Evolutionary conservation across 306 rosid species (phyloP).

Genomic region (Biancaea sappan): DNA sequence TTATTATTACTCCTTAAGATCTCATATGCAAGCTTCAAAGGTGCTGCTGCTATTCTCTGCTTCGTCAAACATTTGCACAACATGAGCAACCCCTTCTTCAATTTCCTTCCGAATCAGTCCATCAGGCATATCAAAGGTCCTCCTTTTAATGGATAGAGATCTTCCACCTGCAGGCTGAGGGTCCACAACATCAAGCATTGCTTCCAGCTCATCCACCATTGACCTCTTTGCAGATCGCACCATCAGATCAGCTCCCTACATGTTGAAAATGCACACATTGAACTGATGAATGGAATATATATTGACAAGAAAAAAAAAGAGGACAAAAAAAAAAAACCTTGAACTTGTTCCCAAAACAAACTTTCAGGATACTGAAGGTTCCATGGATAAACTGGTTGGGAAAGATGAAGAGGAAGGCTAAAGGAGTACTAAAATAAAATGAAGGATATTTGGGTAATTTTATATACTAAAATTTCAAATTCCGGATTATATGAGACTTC

Average conservation of each 20-base stretch:
- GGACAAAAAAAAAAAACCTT: too few species aligned
- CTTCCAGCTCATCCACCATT: conserved; percentile 73
- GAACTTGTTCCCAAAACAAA: too few species aligned
- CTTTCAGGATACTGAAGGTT: too few species aligned
- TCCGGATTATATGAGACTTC: too few species aligned
- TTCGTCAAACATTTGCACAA: conserved; percentile 56
- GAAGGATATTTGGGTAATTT: too few species aligned
- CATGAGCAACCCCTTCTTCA: conserved; percentile 68
- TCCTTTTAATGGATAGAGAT: conserved; percentile 59
- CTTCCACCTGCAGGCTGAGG: conserved; percentile 62
- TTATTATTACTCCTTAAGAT: neutral
- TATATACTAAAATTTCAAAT: too few species aligned
- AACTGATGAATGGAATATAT: too few species aligned
- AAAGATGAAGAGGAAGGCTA: too few species aligned
- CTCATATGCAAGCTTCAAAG: neutral
- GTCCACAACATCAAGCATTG: conserved; percentile 72
- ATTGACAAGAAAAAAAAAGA: too few species aligned
- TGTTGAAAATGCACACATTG: neutral
- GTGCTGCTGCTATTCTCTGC: conserved; percentile 41
- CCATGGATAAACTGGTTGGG: too few species aligned
- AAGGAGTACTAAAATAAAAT: too few species aligned
- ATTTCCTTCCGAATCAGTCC: conserved; percentile 58
- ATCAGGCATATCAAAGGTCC: conserved; percentile 69
- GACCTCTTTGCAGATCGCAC: conserved; percentile 68
- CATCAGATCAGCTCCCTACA: conserved; percentile 61